phyloP scores from a whole-genome alignment of 2,329 filamentous ascomycete species.

The Helicocarpus griseus region DNA sequence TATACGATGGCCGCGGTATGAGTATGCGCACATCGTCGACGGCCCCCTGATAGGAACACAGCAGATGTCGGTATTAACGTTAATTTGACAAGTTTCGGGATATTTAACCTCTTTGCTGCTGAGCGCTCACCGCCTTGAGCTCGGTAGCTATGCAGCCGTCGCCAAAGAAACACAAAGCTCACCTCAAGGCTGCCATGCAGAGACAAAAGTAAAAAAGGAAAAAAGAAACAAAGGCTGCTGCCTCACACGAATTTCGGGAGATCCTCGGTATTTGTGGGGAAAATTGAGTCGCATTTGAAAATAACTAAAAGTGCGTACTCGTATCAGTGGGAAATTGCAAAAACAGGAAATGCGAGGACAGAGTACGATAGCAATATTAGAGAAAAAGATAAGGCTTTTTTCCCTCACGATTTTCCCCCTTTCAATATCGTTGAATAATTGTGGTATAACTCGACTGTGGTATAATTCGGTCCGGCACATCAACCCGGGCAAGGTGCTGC shows the following conservation, averaged over 20 bases:
- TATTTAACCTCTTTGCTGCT: neutral
- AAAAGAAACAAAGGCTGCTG: neutral
- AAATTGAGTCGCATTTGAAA: neutral
- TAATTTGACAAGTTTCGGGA: too few relatives aligned
- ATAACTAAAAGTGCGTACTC: neutral
- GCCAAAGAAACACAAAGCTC: neutral
- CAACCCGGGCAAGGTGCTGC: neutral
- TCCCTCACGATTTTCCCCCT: neutral
- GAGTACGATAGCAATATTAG: too few relatives aligned
- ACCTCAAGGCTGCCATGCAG: neutral
- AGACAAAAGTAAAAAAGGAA: neutral
- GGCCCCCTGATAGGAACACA: neutral
- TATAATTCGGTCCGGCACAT: neutral
- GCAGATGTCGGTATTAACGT: neutral
- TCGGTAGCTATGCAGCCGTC: neutral
- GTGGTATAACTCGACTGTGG: neutral
- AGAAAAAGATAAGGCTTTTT: too few relatives aligned
- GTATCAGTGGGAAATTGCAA: neutral
- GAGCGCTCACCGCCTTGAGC: conserved; percentile 1
- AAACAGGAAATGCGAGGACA: neutral
- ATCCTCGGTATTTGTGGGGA: neutral
- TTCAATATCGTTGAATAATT: neutral
- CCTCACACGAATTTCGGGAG: neutral
- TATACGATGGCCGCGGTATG: neutral
- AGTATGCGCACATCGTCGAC: neutral